phyloP scores from a whole-genome alignment of 768 basidiomycete genomes.

The Candolleomyces efflorescens region DNA sequence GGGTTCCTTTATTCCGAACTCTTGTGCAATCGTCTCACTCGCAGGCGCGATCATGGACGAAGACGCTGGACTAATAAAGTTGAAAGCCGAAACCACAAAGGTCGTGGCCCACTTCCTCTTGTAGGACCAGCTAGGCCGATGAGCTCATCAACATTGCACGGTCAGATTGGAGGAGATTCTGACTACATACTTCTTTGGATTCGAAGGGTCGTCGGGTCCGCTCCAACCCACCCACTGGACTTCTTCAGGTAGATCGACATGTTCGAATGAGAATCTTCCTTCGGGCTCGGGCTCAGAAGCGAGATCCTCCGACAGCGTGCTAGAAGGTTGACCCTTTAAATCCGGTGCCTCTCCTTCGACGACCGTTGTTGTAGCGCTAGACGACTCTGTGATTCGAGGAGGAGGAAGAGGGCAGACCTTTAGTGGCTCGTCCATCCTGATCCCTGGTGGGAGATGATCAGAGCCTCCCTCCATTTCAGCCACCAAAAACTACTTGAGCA shows the following conservation, averaged over 20 bases:
- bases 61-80: slow-evolving; percentile 63
- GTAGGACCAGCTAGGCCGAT: slow-evolving; percentile 46
- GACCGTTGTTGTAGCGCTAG: too few species aligned
- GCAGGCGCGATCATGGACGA: slow-evolving; percentile 78
- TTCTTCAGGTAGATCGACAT: slow-evolving; percentile 3
- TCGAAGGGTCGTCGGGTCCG: slow-evolving; percentile 53
- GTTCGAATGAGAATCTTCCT: background rate
- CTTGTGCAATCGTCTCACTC: slow-evolving; percentile 38
- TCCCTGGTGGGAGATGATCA: too few species aligned
- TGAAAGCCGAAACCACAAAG: slow-evolving; percentile 57
- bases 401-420: too few species aligned
- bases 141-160: background rate
- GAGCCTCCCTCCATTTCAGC: too few species aligned
- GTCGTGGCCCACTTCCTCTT: slow-evolving; percentile 63
- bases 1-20: slow-evolving; percentile 51
- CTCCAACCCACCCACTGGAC: slow-evolving; percentile 56
- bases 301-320: too few species aligned
- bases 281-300: too few species aligned
- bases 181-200: slow-evolving; percentile 54
- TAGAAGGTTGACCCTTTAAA: too few species aligned
- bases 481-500: too few species aligned
- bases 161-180: background rate
- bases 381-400: too few species aligned
- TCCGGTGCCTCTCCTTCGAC: too few species aligned
- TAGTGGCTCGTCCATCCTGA: too few species aligned